Evolutionary conservation across 805 yeast species (phyloP), one percentile per base, ranked within the genome.

Genomic region (Metschnikowia chrysomelidarum): DNA sequence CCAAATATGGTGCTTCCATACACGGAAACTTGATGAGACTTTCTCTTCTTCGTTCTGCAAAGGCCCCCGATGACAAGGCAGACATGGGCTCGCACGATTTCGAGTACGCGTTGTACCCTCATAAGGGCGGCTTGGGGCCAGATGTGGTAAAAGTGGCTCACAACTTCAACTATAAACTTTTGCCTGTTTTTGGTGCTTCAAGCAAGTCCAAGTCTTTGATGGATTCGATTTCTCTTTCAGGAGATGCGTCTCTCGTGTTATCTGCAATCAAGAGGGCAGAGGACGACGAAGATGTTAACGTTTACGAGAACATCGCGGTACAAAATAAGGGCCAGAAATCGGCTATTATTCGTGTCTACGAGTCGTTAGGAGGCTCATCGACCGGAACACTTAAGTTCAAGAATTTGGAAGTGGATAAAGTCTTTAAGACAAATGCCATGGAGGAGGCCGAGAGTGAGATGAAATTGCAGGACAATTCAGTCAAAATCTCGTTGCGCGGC

Each of bases 11-110:
- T 7, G 94, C 87, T 48, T 74, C 95, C 1, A 81, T 89, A 13
- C 96, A 87, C 53, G 98, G 98, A n/a, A 87, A 87, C 49, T 60
- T 80, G 55, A 85, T 91, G 80, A 78, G 96, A 30, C 67, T 93
- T 32, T 86, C 96, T 1, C 65, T 93, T 43, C 64, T 91, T 52
- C 79, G 98, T 54, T 78, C 96, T 10, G 88, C 98, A 19, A 91
- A 93, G 61, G 85, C 87, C 14, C 98, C 98, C 0, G 98, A 91
- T 71, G 89, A 82, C 7, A 72, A 78, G 54, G 97, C 98, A 7
- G 98, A 91, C 58, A 87, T 93, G 85, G 98, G 96, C 3, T 55
- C 64, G 13, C 98, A 91, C 59, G 68, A 67, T 38, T 84, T 93
- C 64, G 78, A 78, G 43, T 93, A 89, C 60, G 94, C 94, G 0